Evolutionary conservation across 805 yeast species (phyloP).

Genomic region (Schwanniomyces occidentalis): DNA sequence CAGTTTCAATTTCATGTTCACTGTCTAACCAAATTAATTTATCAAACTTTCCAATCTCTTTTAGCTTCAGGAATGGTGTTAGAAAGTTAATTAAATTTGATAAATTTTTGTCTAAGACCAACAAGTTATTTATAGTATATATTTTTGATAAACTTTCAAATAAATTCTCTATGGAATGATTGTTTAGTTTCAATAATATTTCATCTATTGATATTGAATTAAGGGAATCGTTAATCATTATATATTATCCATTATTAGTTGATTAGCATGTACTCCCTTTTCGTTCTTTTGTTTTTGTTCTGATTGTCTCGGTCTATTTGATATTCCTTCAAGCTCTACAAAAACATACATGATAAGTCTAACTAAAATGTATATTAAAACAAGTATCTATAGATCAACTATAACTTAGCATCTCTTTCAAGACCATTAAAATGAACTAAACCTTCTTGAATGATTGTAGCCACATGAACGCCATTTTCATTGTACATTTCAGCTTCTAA

Average conservation of each 20-base stretch:
- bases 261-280: no score
- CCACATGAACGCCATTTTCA: conserved; percentile 50
- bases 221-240: not conserved
- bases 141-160: conserved; percentile 20
- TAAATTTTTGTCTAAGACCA: conserved; percentile 47
- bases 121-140: conserved; percentile 25
- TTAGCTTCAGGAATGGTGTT: conserved; percentile 55
- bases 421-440: conserved; percentile 33
- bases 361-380: no score
- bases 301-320: no score
- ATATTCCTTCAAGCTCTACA: no score
- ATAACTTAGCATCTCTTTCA: conserved; percentile 15
- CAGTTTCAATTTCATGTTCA: conserved; percentile 8
- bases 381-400: no score
- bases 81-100: conserved; percentile 53
- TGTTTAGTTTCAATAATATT: conserved; percentile 13
- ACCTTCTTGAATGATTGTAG: conserved; percentile 69
- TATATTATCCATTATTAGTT: no score
- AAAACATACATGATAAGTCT: no score
- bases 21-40: conserved; percentile 47
- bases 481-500: conserved; percentile 60
- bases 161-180: conserved; percentile 19
- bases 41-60: conserved; percentile 50
- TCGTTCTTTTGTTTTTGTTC: no score
- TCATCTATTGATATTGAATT: not conserved